Conservation (phyloP, 805 yeast genomes). For the Isabelozyma gotoi region DNA sequence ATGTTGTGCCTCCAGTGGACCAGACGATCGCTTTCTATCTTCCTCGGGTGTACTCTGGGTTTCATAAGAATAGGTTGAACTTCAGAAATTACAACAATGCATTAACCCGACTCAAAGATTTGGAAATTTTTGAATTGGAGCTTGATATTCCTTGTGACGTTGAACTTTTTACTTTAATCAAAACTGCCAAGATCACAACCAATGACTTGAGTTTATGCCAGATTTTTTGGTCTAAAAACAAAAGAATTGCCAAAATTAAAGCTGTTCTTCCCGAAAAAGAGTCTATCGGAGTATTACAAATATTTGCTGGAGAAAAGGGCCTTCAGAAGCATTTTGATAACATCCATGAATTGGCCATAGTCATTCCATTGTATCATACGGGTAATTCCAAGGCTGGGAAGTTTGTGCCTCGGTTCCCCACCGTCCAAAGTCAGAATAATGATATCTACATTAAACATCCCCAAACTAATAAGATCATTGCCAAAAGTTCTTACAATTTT, state of each 20-base stretch:
- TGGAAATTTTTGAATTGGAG: conserved; percentile 79
- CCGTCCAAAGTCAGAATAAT: conserved; percentile 63
- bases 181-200: conserved; percentile 50
- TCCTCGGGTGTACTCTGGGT: conserved; percentile 86
- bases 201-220: conserved; percentile 71
- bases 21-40: conserved; percentile 73
- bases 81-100: conserved; percentile 74
- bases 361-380: conserved; percentile 71
- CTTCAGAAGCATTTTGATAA: conserved; percentile 55
- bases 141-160: conserved; percentile 67
- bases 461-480: conserved; percentile 62
- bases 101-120: conserved; percentile 66
- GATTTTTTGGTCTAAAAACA: conserved; percentile 61
- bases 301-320: conserved; percentile 71
- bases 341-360: conserved; percentile 67
- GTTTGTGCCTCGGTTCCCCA: conserved; percentile 71
- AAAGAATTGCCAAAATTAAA: conserved; percentile 73
- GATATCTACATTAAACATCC: conserved; percentile 87
- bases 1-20: conserved; percentile 80
- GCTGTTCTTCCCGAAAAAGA: conserved; percentile 74
- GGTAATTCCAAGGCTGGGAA: conserved; percentile 64
- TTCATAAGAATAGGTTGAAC: conserved; percentile 56
- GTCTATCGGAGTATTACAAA: conserved; percentile 67
- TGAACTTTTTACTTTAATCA: conserved; percentile 61
- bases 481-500: conserved; percentile 63